Evolutionary conservation across 2,329 filamentous ascomycete genomes (phyloP).

Genomic region (Chaetomiaceae sp.): DNA sequence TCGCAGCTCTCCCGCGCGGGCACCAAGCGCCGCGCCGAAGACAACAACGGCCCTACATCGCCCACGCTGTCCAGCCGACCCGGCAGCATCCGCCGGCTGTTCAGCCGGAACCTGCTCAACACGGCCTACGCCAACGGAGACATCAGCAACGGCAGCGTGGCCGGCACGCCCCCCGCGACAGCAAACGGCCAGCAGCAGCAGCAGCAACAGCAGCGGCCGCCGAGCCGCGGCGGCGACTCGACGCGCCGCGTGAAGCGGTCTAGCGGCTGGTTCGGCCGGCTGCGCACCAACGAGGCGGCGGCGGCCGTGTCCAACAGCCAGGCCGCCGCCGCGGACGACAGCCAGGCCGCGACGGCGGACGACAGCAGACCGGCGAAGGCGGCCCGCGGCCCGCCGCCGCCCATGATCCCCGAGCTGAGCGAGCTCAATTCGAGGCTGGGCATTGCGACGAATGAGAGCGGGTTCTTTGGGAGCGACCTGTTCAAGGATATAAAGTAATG

Average conservation of each 20-base stretch:
- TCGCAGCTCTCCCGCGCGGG: slow-evolving; percentile 31
- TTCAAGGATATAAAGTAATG: slow-evolving; percentile 54
- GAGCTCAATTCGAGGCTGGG: slow-evolving; percentile 46
- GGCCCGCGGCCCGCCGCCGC: slow-evolving; percentile 53
- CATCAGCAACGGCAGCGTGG: slow-evolving; percentile 27
- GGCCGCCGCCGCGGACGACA: too few species aligned
- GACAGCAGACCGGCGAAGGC: slow-evolving; percentile 34
- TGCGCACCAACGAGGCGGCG: slow-evolving; percentile 36
- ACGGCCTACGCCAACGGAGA: slow-evolving; percentile 46
- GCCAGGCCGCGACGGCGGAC: slow-evolving; percentile 25
- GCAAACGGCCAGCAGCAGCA: slow-evolving; percentile 46
- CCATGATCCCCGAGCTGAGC: slow-evolving; percentile 54
- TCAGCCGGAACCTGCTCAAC: slow-evolving; percentile 51
- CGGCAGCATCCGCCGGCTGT: slow-evolving; percentile 51
- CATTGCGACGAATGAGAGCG: slow-evolving; percentile 37
- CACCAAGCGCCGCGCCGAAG: slow-evolving; percentile 45
- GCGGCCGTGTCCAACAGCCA: too few species aligned
- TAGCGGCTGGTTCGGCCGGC: slow-evolving; percentile 54
- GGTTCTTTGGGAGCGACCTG: slow-evolving; percentile 46
- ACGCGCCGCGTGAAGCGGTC: slow-evolving; percentile 48
- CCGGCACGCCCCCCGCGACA: slow-evolving; percentile 47
- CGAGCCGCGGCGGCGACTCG: slow-evolving; percentile 44
- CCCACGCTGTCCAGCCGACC: slow-evolving; percentile 46
- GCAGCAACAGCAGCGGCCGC: slow-evolving; percentile 32
- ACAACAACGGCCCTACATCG: slow-evolving; percentile 46